Percentiles rank a stretch among this genome's conserved stretches.
phyloP scores from a whole-genome alignment of 2,329 filamentous ascomycete genomes.

The Dothideomycetidae sp. region DNA sequence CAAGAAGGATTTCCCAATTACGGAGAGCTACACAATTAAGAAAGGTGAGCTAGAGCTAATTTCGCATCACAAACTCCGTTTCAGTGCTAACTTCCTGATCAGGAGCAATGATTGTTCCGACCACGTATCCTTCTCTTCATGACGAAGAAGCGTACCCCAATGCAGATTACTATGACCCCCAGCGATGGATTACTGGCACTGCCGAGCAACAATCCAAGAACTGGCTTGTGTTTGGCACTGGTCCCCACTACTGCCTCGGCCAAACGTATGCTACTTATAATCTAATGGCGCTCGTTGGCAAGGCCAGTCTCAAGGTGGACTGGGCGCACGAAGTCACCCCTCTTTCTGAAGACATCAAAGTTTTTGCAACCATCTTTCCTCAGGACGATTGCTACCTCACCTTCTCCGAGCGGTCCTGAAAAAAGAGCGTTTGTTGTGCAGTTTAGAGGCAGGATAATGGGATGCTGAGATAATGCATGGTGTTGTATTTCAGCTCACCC shows the following conservation, averaged over 20 bases:
- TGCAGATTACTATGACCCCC: conserved; percentile 77
- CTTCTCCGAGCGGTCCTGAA: conserved; percentile 1
- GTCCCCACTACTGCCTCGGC: conserved; percentile 90
- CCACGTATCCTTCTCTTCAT: conserved; percentile 77
- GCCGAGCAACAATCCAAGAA: conserved; percentile 91
- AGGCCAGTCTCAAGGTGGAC: conserved; percentile 52
- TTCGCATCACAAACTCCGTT: background rate
- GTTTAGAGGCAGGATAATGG: background rate
- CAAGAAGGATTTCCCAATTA: conserved; percentile 92
- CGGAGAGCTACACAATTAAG: conserved; percentile 73
- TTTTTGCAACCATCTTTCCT: conserved; percentile 97
- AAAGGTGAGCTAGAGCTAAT: conserved; percentile 43
- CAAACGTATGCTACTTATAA: conserved; percentile 86
- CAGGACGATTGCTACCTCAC: conserved; percentile 37
- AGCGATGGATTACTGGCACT: conserved; percentile 79
- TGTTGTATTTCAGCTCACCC: background rate
- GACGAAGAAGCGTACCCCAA: conserved; percentile 86
- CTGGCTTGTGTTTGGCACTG: conserved; percentile 79
- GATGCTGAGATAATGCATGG: too few relatives aligned
- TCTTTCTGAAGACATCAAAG: conserved; percentile 83
- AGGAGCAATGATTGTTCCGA: conserved; percentile 86
- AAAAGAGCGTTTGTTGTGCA: background rate
- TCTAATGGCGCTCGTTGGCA: conserved; percentile 77
- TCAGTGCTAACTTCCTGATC: background rate
- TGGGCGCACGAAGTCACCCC: conserved; percentile 83